These are phyloP conservation scores for Priceomyces carsonii DNA, from an alignment of 805 yeast species.

Conservation along the genomic window DNA sequence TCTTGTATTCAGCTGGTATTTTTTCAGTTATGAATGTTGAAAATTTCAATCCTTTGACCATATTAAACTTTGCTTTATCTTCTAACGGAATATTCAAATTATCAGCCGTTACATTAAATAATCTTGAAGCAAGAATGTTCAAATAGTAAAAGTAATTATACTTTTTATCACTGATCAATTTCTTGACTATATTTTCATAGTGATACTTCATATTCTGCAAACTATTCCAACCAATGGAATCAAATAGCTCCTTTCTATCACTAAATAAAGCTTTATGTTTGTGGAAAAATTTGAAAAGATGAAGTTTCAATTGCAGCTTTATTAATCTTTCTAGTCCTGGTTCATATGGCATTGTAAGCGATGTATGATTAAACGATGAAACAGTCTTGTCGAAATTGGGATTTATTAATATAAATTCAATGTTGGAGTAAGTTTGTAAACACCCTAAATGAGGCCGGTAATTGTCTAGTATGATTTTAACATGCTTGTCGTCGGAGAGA, in stretches of 20 bases:
- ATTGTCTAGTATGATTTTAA: conserved; percentile 18
- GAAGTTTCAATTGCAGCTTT: conserved; percentile 13
- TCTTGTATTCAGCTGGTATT: conserved; percentile 10
- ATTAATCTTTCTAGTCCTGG: conserved; percentile 17
- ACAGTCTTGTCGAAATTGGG: conserved; percentile 14
- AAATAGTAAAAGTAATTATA: conserved; percentile 8
- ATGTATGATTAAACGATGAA: conserved; percentile 10
- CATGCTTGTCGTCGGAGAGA: conserved; percentile 8
- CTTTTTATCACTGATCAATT: conserved; percentile 7
- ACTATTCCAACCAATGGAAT: conserved; percentile 7
- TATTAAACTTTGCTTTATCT: conserved; percentile 4
- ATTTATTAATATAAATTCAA: conserved; percentile 14
- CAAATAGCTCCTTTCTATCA: conserved; percentile 1
- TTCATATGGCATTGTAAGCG: conserved; percentile 13
- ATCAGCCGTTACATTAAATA: conserved; percentile 4
- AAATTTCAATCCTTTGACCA: conserved; percentile 7
- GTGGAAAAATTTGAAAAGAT: conserved; percentile 12
- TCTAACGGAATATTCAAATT: conserved; percentile 3
- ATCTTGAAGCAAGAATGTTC: conserved; percentile 9
- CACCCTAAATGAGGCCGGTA: conserved; percentile 14
- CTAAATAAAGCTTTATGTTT: conserved; percentile 6
- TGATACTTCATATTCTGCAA: conserved; percentile 7
- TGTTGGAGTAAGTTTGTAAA: conserved; percentile 12
- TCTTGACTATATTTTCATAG: conserved; percentile 10
- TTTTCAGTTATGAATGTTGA: conserved; percentile 7